Evolutionary conservation across 106 monocot genomes (phyloP), one percentile per base, ranked within the genome.

Genomic region (Acorus gramineus): DNA sequence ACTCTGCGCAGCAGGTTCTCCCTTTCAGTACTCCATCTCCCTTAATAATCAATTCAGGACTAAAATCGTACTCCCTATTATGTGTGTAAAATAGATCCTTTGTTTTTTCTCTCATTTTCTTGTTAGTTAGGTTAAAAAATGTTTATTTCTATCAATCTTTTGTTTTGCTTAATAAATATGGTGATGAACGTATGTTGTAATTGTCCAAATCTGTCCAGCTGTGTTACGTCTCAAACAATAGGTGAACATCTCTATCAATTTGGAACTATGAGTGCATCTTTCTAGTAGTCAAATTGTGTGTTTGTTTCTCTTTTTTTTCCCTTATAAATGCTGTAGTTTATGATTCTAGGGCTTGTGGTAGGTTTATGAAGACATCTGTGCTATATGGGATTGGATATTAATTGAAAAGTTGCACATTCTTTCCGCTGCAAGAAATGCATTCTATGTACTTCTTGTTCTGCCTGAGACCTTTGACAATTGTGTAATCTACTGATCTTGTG

Each of bases 321-420:
- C 46, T 9, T 7, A 43, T 46, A 67, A 54, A n/a, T 67, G 55
- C 4, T 42, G 8, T 11, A 28, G 55, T 52, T 52, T 69, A 28
- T 28, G 4, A 45, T 68, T 2, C 28, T 14, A 50, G 6, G 50
- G 61, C 8, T 13, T 57, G 10, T 61, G 65, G 7, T 76, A 98
- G 96, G 91, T 98, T 49, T 67, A 69, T 65, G 81, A 85, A 79
- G 96, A 98, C 77, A 52, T 98, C 9, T 77, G 50, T 76, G 53
- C 80, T 14, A 98, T 98, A 45, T 98, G 96, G 96, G 73, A 98
- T 50, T 98, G 96, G 91, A 78, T 98, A 69, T 79, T 98, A 82
- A 83, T 52, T 55, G 87, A 85, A 66, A 92, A 88, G 49, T 70
- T 98, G 72, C 78, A 85, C 63, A 81, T 98, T 59, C 72, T 65